Evolutionary conservation across 306 rosid genomes (phyloP), one percentile per base, ranked within the genome.

Genomic region (Vigna unguiculata): DNA sequence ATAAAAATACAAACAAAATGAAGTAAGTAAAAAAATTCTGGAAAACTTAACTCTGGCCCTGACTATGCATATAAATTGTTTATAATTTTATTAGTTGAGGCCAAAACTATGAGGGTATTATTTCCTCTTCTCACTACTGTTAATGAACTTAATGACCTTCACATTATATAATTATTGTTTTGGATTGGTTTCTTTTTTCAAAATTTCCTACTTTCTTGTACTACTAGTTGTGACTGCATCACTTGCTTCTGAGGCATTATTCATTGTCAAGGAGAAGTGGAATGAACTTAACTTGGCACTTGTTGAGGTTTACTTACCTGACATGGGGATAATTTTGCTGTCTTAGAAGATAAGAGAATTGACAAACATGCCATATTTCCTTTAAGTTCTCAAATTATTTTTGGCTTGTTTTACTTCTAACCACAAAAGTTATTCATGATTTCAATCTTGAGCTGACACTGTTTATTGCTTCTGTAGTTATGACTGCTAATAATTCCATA

Each of bases 221-320:
- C 41, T 51, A 46, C 21, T 70, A 91, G 93, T 83, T 77, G 21
- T 77, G 57, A 85, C 82, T 14, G 88, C 86, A 65, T 25, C 34
- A 41, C 75, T 10, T 17, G 86, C 82, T 36, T 76, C 65, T 24
- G 88, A 84, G 46, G 90, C 91, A 25, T 71, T 87, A 75, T 20
- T 28, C 51, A 59, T 84, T 60, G 69, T 69, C 9, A 25, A 38
- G 25, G 51, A 65, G 36, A 83, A 65, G 63, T 66, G 71, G 69
- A 55, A 70, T 19, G 81, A 82, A 32, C 45, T 84, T 51, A 64
- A 86, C 49, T 73, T 91, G 28, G 78, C 86, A 51, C 52, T 87
- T 69, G 32, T 81, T 66, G 88, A 84, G 12, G 67, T 59, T 53
- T 49, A 77, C 45, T 74, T 88, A 80, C 91, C 85, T 4, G 84